Evolutionary conservation across 805 yeast species (phyloP).

Genomic region (Sungouiella blattae): DNA sequence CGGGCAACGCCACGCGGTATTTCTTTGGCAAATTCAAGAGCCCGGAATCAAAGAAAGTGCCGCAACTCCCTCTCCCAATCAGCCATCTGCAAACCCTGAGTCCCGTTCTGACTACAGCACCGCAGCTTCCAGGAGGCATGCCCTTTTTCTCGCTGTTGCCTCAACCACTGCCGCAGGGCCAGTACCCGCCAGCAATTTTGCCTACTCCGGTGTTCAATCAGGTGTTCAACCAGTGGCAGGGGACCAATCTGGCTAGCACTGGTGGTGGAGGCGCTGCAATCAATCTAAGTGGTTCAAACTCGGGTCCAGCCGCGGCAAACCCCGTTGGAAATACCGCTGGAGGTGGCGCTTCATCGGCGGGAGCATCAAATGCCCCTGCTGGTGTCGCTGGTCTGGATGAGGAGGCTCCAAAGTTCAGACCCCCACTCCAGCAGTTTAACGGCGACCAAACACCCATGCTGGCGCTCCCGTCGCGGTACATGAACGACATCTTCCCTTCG

Average conservation of each 20-base stretch:
- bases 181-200: slow-evolving; percentile 17
- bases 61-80: slow-evolving; percentile 31
- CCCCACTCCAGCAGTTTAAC: slow-evolving; percentile 16
- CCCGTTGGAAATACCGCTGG: slow-evolving; percentile 1
- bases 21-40: slow-evolving; percentile 15
- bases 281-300: neutral
- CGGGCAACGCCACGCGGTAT: slow-evolving; percentile 8
- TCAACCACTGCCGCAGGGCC: slow-evolving; percentile 25
- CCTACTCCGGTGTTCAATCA: slow-evolving; percentile 36
- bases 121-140: slow-evolving; percentile 27
- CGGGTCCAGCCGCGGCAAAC: neutral
- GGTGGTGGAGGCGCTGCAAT: neutral
- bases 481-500: slow-evolving; percentile 72
- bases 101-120: slow-evolving; percentile 38
- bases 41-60: slow-evolving; percentile 13
- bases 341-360: slow-evolving; percentile 4
- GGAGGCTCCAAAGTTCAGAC: slow-evolving; percentile 11
- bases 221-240: slow-evolving; percentile 30
- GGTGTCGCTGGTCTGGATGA: slow-evolving; percentile 1
- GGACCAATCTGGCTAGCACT: slow-evolving; percentile 3
- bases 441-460: slow-evolving; percentile 72
- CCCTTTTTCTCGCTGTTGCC: slow-evolving; percentile 24
- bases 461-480: slow-evolving; percentile 66
- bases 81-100: slow-evolving; percentile 37
- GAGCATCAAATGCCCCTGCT: neutral